These are phyloP conservation scores for Allomyces macrogynus DNA, from an alignment of 192 early-diverging fungal species.

Conservation along the genomic window DNA sequence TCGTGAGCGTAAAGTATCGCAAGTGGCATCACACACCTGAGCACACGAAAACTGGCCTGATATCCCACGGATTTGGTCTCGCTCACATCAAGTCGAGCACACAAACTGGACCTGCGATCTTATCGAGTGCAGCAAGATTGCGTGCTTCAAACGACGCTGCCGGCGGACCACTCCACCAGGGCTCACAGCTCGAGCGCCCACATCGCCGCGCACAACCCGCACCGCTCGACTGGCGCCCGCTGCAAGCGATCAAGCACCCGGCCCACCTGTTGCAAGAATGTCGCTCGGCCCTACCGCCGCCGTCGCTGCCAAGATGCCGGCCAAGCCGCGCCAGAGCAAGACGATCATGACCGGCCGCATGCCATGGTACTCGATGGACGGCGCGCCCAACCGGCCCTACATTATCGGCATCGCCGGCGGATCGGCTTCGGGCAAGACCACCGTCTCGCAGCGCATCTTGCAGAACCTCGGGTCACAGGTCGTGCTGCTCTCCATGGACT, in stretches of 20 bases:
- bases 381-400: slow-evolving; percentile 17
- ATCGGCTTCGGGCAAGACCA: slow-evolving; percentile 30
- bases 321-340: background rate
- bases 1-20: too few relatives aligned
- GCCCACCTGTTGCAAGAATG: background rate
- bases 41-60: too few relatives aligned
- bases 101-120: too few relatives aligned
- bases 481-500: slow-evolving; percentile 84
- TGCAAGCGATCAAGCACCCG: background rate
- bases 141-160: too few relatives aligned
- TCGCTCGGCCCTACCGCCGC: background rate
- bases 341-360: background rate
- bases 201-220: too few relatives aligned
- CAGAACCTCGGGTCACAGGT: slow-evolving; percentile 36
- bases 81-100: too few relatives aligned
- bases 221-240: background rate
- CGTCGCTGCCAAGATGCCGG: background rate
- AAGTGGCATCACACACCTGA: too few relatives aligned
- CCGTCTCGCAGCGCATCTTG: slow-evolving; percentile 26
- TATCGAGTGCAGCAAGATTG: too few relatives aligned
- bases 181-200: too few relatives aligned
- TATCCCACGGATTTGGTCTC: too few relatives aligned
- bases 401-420: slow-evolving; percentile 37
- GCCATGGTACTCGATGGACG: slow-evolving; percentile 17
- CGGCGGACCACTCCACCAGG: too few relatives aligned